Percentiles rank a stretch among this genome's conserved stretches.
Evolutionary conservation across 73 alveolate genomes (phyloP).

Genomic region (Diophrys appendiculata): DNA sequence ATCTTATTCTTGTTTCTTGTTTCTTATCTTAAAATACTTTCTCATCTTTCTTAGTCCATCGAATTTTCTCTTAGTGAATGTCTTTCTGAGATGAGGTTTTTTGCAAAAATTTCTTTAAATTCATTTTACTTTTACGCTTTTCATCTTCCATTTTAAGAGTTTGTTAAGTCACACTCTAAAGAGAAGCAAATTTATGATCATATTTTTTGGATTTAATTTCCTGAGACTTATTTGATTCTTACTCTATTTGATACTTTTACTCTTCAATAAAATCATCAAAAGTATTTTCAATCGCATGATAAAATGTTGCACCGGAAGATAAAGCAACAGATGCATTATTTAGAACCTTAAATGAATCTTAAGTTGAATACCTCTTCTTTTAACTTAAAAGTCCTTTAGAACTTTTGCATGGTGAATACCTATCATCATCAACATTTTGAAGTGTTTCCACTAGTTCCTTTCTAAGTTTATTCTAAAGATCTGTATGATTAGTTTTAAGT

Average conservation of each 20-base stretch:
- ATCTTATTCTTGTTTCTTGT: neutral
- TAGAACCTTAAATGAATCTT: neutral
- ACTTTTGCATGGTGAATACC: neutral
- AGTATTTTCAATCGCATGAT: neutral
- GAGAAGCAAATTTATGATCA: neutral
- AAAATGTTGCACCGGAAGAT: neutral
- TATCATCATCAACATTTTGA: neutral
- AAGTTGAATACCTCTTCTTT: neutral
- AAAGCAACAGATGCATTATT: neutral
- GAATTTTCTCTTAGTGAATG: too few species aligned
- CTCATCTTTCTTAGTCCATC: neutral
- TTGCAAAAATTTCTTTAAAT: too few species aligned
- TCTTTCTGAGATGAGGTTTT: too few species aligned
- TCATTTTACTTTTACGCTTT: neutral
- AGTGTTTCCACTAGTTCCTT: neutral
- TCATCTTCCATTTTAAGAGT: neutral
- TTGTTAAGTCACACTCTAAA: neutral
- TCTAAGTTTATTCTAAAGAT: neutral
- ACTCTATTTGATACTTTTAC: too few species aligned
- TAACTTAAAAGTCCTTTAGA: neutral
- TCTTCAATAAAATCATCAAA: neutral
- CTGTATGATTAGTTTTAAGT: neutral
- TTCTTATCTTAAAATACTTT: neutral
- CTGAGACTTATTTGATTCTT: neutral
- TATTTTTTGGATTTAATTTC: too few species aligned